These are phyloP conservation scores for Colletotrichum ledebouriae DNA, from an alignment of 2,329 filamentous ascomycete genomes.

Conservation along the genomic window DNA sequence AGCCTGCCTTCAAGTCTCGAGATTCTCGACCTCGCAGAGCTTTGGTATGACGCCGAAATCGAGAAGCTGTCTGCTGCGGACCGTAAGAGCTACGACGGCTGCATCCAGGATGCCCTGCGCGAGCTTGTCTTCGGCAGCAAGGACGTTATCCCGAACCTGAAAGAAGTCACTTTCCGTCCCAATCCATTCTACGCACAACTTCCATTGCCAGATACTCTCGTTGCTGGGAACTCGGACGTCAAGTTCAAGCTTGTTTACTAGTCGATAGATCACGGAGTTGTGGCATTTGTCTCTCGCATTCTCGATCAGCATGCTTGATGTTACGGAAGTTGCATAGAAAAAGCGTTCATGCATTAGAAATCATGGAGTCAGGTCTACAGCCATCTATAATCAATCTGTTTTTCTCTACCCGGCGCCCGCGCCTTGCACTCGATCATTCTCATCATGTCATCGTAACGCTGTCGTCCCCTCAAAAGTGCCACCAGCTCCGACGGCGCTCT, in stretches of 20 bases:
- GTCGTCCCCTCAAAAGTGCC: conserved; percentile 1
- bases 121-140: conserved; percentile 48
- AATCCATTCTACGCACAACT: conserved; percentile 38
- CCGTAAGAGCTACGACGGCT: conserved; percentile 46
- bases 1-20: conserved; percentile 18
- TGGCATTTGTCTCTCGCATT: neutral
- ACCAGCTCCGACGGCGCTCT: conserved; percentile 15
- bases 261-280: neutral
- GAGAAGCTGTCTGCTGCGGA: conserved; percentile 23
- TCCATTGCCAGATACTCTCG: conserved; percentile 30
- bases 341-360: neutral
- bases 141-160: conserved; percentile 24
- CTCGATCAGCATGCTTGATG: neutral
- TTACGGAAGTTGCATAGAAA: neutral
- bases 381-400: neutral
- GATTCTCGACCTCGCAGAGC: conserved; percentile 34
- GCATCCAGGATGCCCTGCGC: conserved; percentile 50
- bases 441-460: neutral
- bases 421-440: neutral
- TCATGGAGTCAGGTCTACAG: neutral
- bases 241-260: conserved; percentile 36
- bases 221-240: conserved; percentile 13
- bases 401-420: conserved; percentile 1
- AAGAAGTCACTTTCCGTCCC: conserved; percentile 36
- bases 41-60: conserved; percentile 38